A percentile compares a stretch with the other conserved stretches of the same genome.
Conservation (phyloP, 768 basidiomycete species). For the Russula ochroleuca region DNA sequence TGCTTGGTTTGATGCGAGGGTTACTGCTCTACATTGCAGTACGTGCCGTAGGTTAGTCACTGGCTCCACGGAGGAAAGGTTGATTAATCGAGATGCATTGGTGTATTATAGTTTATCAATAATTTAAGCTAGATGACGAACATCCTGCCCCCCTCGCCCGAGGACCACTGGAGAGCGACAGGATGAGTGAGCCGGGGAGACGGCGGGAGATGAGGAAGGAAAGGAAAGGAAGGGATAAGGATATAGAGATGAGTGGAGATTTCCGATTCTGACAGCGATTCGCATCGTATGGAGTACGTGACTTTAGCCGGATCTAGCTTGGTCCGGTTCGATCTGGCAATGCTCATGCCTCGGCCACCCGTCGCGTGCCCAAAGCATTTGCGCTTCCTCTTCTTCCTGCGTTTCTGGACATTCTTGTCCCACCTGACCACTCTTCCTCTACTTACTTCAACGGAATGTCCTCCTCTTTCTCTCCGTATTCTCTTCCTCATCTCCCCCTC, state of each 20-base stretch:
- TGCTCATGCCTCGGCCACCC: not conserved
- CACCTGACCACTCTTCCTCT: slow-evolving; percentile 18
- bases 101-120: slow-evolving; percentile 12
- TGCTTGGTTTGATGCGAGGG: slow-evolving; percentile 7
- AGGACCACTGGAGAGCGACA: slow-evolving; percentile 1
- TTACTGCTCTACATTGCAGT: not conserved
- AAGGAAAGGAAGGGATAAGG: slow-evolving; percentile 8
- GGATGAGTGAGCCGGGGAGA: not conserved
- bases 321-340: slow-evolving; percentile 9
- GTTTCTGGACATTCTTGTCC: slow-evolving; percentile 19
- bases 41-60: not conserved
- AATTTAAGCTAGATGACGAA: not conserved
- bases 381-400: slow-evolving; percentile 9
- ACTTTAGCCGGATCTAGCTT: slow-evolving; percentile 25
- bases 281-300: slow-evolving; percentile 23
- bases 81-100: not conserved
- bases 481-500: not conserved
- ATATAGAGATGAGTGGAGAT: slow-evolving; percentile 20
- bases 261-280: slow-evolving; percentile 27
- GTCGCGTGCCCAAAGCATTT: slow-evolving; percentile 10
- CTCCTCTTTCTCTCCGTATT: not conserved
- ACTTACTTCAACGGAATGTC: slow-evolving; percentile 19
- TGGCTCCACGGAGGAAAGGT: slow-evolving; percentile 1
- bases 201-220: slow-evolving; percentile 16
- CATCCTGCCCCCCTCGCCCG: not conserved